Evolutionary conservation across 805 yeast species (phyloP), one percentile per base, ranked within the genome.

Genomic region (Saturnispora silvae): DNA sequence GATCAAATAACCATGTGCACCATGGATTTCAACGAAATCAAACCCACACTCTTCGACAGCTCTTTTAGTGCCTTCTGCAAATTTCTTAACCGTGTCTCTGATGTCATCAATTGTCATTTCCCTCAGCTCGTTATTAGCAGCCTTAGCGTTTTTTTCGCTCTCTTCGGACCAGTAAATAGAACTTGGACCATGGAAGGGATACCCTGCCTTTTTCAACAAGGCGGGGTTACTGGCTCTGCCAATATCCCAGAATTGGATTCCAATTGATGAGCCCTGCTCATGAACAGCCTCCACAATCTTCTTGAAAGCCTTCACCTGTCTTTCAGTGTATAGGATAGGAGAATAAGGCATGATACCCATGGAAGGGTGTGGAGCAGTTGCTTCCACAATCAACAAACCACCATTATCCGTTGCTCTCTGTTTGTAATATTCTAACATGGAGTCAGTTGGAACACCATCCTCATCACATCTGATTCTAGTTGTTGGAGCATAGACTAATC

Each of bases 301-400:
- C 43, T 61, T 63, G 77, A 81, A 75, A 4, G 63, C 65, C 15
- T 47, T 49, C n/a, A 61, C 59, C 45, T 75, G 81, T 23, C 59
- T 54, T 4, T 65, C 64, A 20, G 57, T 63, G 14, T 57, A 20
- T 6, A 48, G 38, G 15, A 49, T 37, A 13, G 52, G 50, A 17
- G 35, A 40, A 18, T 37, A 27, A n/a, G 48, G 47, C 13, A 38
- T 44, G n/a, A 44, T 24, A 7, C 54, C 52, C 34, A 44, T 36
- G 36, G 50, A 18, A 8, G 49, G 48, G 4, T 64, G 50, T 5
- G 57, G 51, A 28, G 49, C 43, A 9, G 63, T 54, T 11, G 72
- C 82, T 49, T 77, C 84, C 7, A 77, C 57, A 44, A 73, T 65
- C 23, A 75, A 44, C 39, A 78, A 53, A 13, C 80, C 65, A 13